Evolutionary conservation across 2,329 filamentous ascomycete species (phyloP), one percentile per base, ranked within the genome.

Genomic region (Pseudogymnoascus sp.): DNA sequence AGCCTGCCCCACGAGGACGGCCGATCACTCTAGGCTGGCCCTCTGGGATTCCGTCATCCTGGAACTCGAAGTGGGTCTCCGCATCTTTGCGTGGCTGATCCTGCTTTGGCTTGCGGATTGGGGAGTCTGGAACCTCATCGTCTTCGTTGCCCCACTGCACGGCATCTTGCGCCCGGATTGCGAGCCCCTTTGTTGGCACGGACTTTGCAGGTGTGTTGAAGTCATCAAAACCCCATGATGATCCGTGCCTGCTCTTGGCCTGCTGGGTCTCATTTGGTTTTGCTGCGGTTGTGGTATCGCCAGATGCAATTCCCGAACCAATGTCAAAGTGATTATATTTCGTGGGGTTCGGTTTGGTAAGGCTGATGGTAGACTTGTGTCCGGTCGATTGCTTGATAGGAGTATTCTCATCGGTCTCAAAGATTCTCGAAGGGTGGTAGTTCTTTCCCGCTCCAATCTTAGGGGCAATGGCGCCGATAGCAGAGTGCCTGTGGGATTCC

Each of bases 271-370:
- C 69, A 61, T 21, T 63, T 62, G 63, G 61, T 18, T 65, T 65
- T 25, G 65, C 65, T 31, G 64, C 77, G n/a, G 77, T 72, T 66
- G 78, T 71, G 12, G 80, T 77, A 16, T 75, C 75, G 62, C 85
- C 81, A 18, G 78, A 82, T 3, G 49, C 28, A 55, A 33, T n/a
- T 60, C 85, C 86, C 67, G 91, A 87, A 63, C 82, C 85, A 71
- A 96, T 89, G 64, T 92, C 88, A 72, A 96, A 96, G 76, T 97
- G 93, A 63, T 88, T 81, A 77, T 87, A 97, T 75, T 91, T 96
- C 71, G 85, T 86, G 2, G 90, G 84, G 73, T 95, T 84, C 5
- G 89, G 87, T 70, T 67, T 81, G 71, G 82, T 81, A 67, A 76
- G 77, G 61, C 76, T 76, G 41, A 80, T 78, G 25, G 73, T 70